Conservation (phyloP, 345 rosid species). For the Arabidopsis arenosa region DNA sequence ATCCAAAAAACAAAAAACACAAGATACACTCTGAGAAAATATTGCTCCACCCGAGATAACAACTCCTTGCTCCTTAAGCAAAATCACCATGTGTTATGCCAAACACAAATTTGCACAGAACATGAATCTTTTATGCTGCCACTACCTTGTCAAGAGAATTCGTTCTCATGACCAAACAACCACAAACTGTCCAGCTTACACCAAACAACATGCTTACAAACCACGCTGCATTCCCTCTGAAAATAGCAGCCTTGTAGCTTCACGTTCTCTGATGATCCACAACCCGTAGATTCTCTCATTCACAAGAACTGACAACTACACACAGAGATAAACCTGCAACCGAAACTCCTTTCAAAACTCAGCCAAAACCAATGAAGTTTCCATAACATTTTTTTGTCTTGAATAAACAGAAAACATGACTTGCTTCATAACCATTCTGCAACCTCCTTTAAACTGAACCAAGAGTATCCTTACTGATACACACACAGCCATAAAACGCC, state of each 20-base stretch:
- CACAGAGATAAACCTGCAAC: neutral
- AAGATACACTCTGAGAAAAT: too few species aligned
- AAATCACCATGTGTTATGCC: neutral
- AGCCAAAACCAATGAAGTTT: conserved; percentile 1
- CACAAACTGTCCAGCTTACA: too few species aligned
- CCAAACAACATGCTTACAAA: too few species aligned
- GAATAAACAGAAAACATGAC: neutral
- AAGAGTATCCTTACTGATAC: neutral
- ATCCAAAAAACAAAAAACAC: too few species aligned
- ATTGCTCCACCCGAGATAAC: too few species aligned
- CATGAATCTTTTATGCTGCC: neutral
- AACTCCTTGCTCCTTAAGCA: too few species aligned
- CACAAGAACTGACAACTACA: neutral
- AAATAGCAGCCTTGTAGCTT: too few species aligned
- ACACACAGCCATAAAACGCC: neutral
- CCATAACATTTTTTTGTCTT: neutral
- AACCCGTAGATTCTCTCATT: neutral
- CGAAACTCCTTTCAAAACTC: neutral
- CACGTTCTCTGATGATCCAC: neutral
- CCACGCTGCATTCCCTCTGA: too few species aligned
- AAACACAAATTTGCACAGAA: neutral
- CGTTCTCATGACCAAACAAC: too few species aligned
- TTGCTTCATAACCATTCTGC: neutral
- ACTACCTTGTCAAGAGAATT: neutral
- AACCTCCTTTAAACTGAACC: neutral